phyloP scores from a whole-genome alignment of 1,284 basidiomycete genomes.

The Tranzscheliella williamsii region DNA sequence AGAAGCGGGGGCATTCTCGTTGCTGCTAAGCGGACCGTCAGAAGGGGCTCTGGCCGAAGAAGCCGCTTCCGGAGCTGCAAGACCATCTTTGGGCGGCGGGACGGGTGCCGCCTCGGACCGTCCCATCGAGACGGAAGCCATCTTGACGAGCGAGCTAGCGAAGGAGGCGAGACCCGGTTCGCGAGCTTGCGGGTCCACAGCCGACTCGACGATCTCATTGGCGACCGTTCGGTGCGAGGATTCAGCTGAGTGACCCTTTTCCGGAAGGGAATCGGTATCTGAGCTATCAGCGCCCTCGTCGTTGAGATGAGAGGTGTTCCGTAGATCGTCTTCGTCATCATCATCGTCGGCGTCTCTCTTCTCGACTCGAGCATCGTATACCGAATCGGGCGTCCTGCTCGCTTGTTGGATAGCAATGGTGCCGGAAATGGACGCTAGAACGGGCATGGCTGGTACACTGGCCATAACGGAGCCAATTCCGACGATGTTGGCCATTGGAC shows the following conservation, averaged over 20 bases:
- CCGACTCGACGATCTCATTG: not conserved
- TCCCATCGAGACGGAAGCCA: conserved; percentile 15
- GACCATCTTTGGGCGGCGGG: conserved; percentile 30
- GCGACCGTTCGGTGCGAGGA: not conserved
- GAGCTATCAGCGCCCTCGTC: not conserved
- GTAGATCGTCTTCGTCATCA: conserved; percentile 62
- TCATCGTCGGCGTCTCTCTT: conserved; percentile 54
- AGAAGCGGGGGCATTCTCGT: too few relatives aligned
- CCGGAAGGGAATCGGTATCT: too few relatives aligned
- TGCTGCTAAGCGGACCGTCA: conserved; percentile 20
- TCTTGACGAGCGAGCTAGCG: conserved; percentile 21
- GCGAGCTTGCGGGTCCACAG: conserved; percentile 2
- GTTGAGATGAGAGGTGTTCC: not conserved
- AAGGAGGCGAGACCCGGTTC: conserved; percentile 12
- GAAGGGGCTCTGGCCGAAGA: conserved; percentile 20
- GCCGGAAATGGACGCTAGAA: conserved; percentile 73
- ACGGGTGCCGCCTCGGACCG: conserved; percentile 24
- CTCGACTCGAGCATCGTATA: conserved; percentile 23
- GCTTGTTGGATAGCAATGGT: conserved; percentile 85
- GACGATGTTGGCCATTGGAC: conserved; percentile 71
- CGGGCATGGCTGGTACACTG: conserved; percentile 76
- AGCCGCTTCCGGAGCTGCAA: not conserved
- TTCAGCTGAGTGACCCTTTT: conserved; percentile 9
- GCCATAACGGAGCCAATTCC: conserved; percentile 84
- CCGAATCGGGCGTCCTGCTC: conserved; percentile 64